phyloP scores from a whole-genome alignment of 1,284 basidiomycete genomes.

The Apiotrichum porosum region DNA sequence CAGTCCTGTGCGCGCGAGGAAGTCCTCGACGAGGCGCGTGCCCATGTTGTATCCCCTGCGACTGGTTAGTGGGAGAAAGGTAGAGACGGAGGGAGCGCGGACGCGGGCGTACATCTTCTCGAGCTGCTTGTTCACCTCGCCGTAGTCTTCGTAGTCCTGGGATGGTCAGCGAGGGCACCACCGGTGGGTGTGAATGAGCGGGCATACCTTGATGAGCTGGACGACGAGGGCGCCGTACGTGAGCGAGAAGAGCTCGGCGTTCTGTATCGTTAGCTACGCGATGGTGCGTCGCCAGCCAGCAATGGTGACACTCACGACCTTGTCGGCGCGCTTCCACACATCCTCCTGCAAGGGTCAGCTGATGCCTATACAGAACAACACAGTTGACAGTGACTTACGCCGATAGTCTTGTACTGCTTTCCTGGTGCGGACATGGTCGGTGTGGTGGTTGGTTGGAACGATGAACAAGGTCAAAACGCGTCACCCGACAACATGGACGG shows the following conservation, averaged over 20 bases:
- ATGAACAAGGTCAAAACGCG: not conserved
- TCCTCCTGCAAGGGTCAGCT: constrained; percentile 57
- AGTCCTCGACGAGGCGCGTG: constrained; percentile 92
- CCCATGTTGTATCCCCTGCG: constrained; percentile 98
- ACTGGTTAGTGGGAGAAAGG: constrained; percentile 26
- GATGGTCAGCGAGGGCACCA: not conserved
- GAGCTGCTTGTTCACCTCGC: constrained; percentile 64
- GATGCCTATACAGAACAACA: not conserved
- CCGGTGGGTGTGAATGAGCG: no score
- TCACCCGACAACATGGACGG: no score
- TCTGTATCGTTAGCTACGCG: constrained; percentile 39
- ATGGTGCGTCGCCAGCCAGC: not conserved
- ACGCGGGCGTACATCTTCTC: constrained; percentile 55
- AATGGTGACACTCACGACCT: constrained; percentile 59
- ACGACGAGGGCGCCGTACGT: constrained; percentile 98
- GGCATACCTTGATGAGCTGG: constrained; percentile 75
- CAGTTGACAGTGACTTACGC: constrained; percentile 28
- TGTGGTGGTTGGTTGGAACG: constrained; percentile 1
- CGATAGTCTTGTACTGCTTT: constrained; percentile 48
- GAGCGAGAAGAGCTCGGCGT: constrained; percentile 92
- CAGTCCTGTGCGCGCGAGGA: constrained; percentile 81
- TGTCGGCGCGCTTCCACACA: constrained; percentile 87
- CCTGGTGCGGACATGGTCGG: constrained; percentile 14
- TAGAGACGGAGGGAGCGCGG: not conserved
- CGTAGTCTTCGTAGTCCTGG: constrained; percentile 92